Evolutionary conservation across 805 yeast genomes (phyloP).

Genomic region (Yamadazyma akitaensis): DNA sequence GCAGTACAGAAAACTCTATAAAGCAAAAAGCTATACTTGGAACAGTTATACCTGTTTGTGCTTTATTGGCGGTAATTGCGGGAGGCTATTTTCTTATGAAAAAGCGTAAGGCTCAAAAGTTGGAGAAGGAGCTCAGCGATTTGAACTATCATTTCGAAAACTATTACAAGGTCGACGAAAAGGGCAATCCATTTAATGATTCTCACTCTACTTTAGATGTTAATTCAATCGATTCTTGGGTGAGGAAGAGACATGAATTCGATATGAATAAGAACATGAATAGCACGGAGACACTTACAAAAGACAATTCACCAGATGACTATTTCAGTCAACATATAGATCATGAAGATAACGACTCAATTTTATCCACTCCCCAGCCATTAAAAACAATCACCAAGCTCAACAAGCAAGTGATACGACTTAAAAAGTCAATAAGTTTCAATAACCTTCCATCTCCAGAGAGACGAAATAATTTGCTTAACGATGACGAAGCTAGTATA

Average conservation of each 20-base stretch:
- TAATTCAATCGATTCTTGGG: conserved; percentile 52
- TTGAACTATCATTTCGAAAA: conserved; percentile 31
- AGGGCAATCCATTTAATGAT: conserved; percentile 21
- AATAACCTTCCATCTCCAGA: conserved; percentile 11
- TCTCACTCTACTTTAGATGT: conserved; percentile 40
- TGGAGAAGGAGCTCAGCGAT: conserved; percentile 20
- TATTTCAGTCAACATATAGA: background rate
- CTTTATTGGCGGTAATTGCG: conserved; percentile 16
- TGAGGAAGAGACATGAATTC: conserved; percentile 46
- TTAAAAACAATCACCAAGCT: conserved; percentile 12
- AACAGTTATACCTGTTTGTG: conserved; percentile 33
- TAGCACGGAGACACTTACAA: conserved; percentile 13
- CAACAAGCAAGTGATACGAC: conserved; percentile 13
- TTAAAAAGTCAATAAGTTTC: conserved; percentile 16
- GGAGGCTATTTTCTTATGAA: conserved; percentile 18
- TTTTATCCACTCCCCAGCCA: conserved; percentile 10
- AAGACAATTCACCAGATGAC: background rate
- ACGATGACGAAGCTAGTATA: conserved; percentile 13
- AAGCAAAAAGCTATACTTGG: conserved; percentile 33
- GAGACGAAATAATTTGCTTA: conserved; percentile 3
- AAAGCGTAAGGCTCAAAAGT: conserved; percentile 17
- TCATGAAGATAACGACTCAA: conserved; percentile 6
- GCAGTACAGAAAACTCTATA: conserved; percentile 5
- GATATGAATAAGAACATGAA: conserved; percentile 24
- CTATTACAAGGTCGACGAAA: conserved; percentile 18